These are phyloP conservation scores for Pisolithus sp. DNA, from an alignment of 768 basidiomycete species.

Conservation along the genomic window DNA sequence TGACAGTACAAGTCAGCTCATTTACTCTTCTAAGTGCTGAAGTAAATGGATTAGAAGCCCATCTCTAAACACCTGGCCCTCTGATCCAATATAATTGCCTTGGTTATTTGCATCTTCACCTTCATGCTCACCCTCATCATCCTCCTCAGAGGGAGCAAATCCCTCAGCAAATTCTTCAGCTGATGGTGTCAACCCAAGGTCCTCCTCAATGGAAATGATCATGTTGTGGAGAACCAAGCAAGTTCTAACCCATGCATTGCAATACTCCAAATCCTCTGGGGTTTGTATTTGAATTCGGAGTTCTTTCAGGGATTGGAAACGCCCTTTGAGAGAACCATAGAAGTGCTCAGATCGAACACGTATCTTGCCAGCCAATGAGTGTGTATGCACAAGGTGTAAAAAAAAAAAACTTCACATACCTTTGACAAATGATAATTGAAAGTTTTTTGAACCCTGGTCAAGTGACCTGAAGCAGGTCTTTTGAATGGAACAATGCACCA, in stretches of 20 bases:
- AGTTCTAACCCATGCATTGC: conserved; percentile 1
- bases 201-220: conserved; percentile 11
- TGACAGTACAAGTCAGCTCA: no score
- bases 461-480: conserved; percentile 8
- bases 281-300: conserved; percentile 8
- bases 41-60: no score
- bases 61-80: no score
- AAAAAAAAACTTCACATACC: conserved; percentile 2
- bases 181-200: background rate
- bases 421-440: conserved; percentile 15
- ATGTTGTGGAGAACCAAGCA: conserved; percentile 12
- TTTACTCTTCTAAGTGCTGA: no score
- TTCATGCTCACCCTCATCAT: no score
- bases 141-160: no score
- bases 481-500: conserved; percentile 24
- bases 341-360: conserved; percentile 3
- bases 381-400: background rate
- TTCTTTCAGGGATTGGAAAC: conserved; percentile 9
- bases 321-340: conserved; percentile 9
- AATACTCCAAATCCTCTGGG: background rate
- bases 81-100: no score
- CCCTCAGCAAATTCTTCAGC: no score
- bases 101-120: no score
- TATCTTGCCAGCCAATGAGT: conserved; percentile 1
- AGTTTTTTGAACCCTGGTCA: conserved; percentile 10